These are phyloP conservation scores for Keithomyces neogunnii DNA, from an alignment of 2,329 filamentous ascomycete species.

Conservation along the genomic window DNA sequence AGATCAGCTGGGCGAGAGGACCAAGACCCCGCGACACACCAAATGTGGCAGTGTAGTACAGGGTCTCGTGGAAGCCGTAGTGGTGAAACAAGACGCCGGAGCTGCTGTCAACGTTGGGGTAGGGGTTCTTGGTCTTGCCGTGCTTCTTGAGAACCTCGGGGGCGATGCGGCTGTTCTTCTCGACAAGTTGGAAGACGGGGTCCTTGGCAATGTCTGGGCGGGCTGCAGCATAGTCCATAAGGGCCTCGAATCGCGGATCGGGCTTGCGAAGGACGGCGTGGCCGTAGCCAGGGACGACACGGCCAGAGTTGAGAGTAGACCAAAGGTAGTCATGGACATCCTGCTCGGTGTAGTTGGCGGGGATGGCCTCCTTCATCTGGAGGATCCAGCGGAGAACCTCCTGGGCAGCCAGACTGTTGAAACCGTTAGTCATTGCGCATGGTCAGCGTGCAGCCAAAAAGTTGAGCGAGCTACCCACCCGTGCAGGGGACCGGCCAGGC, in stretches of 20 bases:
- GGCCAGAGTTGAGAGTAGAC: slow-evolving; percentile 85
- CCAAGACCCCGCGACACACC: slow-evolving; percentile 67
- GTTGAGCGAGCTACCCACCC: slow-evolving; percentile 33
- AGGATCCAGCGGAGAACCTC: slow-evolving; percentile 96
- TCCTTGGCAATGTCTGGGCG: slow-evolving; percentile 79
- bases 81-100: slow-evolving; percentile 96
- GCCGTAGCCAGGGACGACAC: slow-evolving; percentile 90
- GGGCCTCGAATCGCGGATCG: slow-evolving; percentile 89
- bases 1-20: slow-evolving; percentile 87
- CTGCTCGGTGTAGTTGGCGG: slow-evolving; percentile 64
- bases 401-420: slow-evolving; percentile 70
- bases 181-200: slow-evolving; percentile 88
- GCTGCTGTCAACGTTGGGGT: slow-evolving; percentile 90
- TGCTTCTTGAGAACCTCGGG: slow-evolving; percentile 87
- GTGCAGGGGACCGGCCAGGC: slow-evolving; percentile 73
- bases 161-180: slow-evolving; percentile 86
- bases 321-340: slow-evolving; percentile 88
- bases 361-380: slow-evolving; percentile 88
- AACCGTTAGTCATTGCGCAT: not conserved
- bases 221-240: slow-evolving; percentile 89
- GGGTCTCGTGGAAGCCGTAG: slow-evolving; percentile 93
- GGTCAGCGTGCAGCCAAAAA: not conserved
- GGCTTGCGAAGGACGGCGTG: slow-evolving; percentile 95
- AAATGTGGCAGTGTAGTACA: slow-evolving; percentile 81
- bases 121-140: slow-evolving; percentile 97